phyloP scores from a whole-genome alignment of 2,329 filamentous ascomycete species.

The Chalara sp. region DNA sequence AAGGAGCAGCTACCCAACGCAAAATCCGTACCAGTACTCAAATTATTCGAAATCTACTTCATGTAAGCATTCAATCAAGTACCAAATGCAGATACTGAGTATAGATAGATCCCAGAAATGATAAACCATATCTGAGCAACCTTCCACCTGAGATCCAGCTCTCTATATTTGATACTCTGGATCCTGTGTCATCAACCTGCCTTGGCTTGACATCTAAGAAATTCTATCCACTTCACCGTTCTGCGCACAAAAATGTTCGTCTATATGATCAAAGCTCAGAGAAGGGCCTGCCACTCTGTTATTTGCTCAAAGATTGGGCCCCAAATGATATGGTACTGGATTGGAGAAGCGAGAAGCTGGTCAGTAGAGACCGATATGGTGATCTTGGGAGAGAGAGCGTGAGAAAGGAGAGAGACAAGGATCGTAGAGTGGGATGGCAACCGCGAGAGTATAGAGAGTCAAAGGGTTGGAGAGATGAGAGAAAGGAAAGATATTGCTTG shows the following conservation, averaged over 20 bases:
- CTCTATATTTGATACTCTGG: conserved; percentile 13
- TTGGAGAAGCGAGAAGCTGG: conserved; percentile 11
- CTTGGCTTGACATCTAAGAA: conserved; percentile 12
- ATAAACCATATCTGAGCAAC: conserved; percentile 7
- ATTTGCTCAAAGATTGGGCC: conserved; percentile 11
- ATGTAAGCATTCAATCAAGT: not conserved
- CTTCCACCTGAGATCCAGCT: conserved; percentile 15
- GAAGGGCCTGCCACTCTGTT: conserved; percentile 9
- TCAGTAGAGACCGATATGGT: conserved; percentile 10
- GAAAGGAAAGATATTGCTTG: not conserved
- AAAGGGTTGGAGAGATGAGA: not conserved
- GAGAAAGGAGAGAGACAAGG: conserved; percentile 1
- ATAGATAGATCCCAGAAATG: not conserved
- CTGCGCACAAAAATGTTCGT: conserved; percentile 10
- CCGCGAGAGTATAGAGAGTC: not conserved
- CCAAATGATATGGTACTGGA: conserved; percentile 12
- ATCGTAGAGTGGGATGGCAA: not conserved
- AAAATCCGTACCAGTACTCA: not conserved
- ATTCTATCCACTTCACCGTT: conserved; percentile 13
- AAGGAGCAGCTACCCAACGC: not conserved
- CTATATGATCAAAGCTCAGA: conserved; percentile 9
- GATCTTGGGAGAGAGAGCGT: conserved; percentile 1
- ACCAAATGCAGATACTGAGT: not conserved
- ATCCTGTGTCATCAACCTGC: conserved; percentile 13
- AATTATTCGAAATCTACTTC: not conserved